Percentiles rank a stretch among this genome's conserved stretches.
These are phyloP conservation scores for Penicillium odoratum DNA, from an alignment of 495 filamentous ascomycete species.

Conservation along the genomic window DNA sequence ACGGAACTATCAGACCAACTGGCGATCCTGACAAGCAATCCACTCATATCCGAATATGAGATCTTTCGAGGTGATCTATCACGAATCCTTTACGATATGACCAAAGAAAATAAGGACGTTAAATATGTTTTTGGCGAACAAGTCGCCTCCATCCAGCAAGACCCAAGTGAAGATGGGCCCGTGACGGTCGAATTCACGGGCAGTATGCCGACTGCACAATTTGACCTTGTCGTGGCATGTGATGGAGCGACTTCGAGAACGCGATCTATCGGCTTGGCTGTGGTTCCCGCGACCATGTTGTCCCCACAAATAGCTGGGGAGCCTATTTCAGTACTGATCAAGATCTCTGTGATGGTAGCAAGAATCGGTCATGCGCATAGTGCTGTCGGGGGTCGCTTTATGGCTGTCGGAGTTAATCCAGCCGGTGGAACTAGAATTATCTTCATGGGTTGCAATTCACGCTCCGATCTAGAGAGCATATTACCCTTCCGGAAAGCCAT, in stretches of 20 bases:
- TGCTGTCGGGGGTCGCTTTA: conserved; percentile 35
- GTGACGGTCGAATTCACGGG: conserved; percentile 38
- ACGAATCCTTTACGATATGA: conserved; percentile 45
- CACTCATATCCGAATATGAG: conserved; percentile 55
- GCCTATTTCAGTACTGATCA: conserved; percentile 41
- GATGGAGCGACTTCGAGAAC: conserved; percentile 52
- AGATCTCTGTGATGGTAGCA: conserved; percentile 39
- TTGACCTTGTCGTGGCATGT: conserved; percentile 50
- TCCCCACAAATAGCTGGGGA: conserved; percentile 36
- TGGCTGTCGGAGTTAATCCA: conserved; percentile 34
- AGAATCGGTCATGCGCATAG: conserved; percentile 32
- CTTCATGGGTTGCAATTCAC: conserved; percentile 33
- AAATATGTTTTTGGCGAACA: conserved; percentile 46
- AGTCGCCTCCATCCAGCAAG: conserved; percentile 17
- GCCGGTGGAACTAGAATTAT: conserved; percentile 30
- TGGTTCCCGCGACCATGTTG: conserved; percentile 38
- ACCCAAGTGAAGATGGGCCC: conserved; percentile 24
- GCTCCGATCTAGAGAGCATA: conserved; percentile 23
- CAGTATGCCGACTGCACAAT: conserved; percentile 34
- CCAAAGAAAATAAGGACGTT: conserved; percentile 39
- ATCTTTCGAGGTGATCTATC: conserved; percentile 55
- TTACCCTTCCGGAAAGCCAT: conserved; percentile 37
- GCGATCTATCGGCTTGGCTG: conserved; percentile 44
- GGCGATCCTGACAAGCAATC: conserved; percentile 43
- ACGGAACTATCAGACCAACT: conserved; percentile 42